Conservation (phyloP, 352 stramenopile species). For the Plasmopara muralis region DNA sequence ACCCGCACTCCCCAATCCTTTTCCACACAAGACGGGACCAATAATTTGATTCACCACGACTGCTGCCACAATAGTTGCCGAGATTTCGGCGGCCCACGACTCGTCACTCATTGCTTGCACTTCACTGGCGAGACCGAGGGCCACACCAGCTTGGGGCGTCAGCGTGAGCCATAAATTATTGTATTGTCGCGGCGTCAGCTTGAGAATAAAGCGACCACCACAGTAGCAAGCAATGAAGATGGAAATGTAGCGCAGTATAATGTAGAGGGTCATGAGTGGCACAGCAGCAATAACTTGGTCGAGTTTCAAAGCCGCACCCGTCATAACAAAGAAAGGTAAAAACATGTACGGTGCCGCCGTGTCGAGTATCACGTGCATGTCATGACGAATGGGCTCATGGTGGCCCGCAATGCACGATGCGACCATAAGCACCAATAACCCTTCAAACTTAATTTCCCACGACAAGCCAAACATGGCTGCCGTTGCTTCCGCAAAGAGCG, state of each 20-base stretch:
- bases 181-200: conserved; percentile 50
- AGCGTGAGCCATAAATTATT: conserved; percentile 73
- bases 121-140: conserved; percentile 51
- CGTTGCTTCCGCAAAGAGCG: conserved; percentile 35
- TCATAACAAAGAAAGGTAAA: conserved; percentile 74
- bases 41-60: conserved; percentile 72
- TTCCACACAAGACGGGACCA: conserved; percentile 48
- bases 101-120: conserved; percentile 47
- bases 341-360: conserved; percentile 61
- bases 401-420: conserved; percentile 59
- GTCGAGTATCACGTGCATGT: conserved; percentile 72
- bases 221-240: conserved; percentile 65
- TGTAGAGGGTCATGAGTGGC: conserved; percentile 59
- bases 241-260: conserved; percentile 46
- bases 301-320: conserved; percentile 52
- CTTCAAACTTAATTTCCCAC: conserved; percentile 65
- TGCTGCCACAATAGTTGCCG: conserved; percentile 56
- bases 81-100: conserved; percentile 50
- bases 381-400: conserved; percentile 47
- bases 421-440: conserved; percentile 62
- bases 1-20: conserved; percentile 44
- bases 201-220: conserved; percentile 48
- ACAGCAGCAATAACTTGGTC: conserved; percentile 57
- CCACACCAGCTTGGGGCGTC: conserved; percentile 58
- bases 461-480: conserved; percentile 40